Percentiles rank a stretch among this genome's conserved stretches.
Evolutionary conservation across 805 yeast genomes (phyloP).

Genomic region (Diddensiella transvaalensis): DNA sequence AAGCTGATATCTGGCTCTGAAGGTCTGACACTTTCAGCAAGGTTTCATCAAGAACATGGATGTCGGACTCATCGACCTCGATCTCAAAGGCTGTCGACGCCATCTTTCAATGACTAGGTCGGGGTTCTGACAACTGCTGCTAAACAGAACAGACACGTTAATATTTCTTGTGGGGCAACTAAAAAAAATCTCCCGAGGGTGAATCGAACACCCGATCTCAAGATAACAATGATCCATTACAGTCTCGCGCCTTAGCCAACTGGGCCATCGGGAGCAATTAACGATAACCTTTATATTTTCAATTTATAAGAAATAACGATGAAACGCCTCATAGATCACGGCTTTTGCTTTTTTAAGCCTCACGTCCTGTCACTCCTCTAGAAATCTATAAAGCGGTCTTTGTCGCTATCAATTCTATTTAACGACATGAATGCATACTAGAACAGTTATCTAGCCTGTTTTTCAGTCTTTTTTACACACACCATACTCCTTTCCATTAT

Average conservation of each 20-base stretch:
- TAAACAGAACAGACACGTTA: no score
- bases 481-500: no score
- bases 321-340: no score
- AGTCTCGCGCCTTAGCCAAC: conserved; percentile 28
- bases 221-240: conserved; percentile 24
- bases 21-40: conserved; percentile 55
- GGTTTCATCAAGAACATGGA: conserved; percentile 75
- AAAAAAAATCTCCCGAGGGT: conserved; percentile 25
- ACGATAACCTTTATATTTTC: neutral
- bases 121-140: no score
- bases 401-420: no score
- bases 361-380: no score
- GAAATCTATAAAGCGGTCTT: no score
- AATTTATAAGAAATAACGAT: no score
- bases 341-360: no score
- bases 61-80: conserved; percentile 43
- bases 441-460: no score
- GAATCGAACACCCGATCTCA: conserved; percentile 29
- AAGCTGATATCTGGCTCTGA: conserved; percentile 50
- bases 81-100: conserved; percentile 1
- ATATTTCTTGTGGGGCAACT: neutral
- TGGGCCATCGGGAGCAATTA: conserved; percentile 25
- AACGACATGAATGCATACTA: no score
- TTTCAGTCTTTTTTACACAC: no score
- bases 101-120: conserved; percentile 1